Conservation (phyloP, 768 basidiomycete species). For the Mrakia frigida region DNA sequence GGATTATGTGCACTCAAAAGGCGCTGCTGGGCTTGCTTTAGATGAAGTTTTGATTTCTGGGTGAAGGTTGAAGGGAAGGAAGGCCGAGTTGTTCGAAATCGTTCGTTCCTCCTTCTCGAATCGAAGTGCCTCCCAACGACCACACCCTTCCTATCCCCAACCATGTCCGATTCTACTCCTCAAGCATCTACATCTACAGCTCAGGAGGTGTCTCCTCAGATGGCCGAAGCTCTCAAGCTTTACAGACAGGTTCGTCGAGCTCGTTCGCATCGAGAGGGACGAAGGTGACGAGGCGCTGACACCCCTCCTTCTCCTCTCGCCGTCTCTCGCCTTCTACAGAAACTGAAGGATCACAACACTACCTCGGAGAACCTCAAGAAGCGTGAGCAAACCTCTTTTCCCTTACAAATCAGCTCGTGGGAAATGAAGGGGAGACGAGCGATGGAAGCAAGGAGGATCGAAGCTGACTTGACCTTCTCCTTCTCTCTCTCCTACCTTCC, state of each 20-base stretch:
- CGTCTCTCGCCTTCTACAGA: conserved; percentile 52
- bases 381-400: conserved; percentile 52
- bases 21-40: not conserved
- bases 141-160: not conserved
- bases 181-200: conserved; percentile 11
- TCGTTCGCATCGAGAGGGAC: not conserved
- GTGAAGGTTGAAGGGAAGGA: not conserved
- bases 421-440: not conserved
- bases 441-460: not conserved
- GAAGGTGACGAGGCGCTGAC: conserved; percentile 14
- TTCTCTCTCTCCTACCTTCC: not conserved
- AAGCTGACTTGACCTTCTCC: conserved; percentile 8
- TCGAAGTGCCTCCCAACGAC: not conserved
- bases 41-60: not conserved
- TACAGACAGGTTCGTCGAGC: conserved; percentile 44
- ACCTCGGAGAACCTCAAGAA: conserved; percentile 85
- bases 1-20: not conserved
- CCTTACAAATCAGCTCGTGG: not conserved
- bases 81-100: not conserved
- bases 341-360: conserved; percentile 86
- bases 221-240: conserved; percentile 43
- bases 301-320: not conserved
- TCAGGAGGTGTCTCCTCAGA: conserved; percentile 34
- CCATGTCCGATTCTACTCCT: conserved; percentile 18
- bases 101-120: not conserved